These are phyloP conservation scores for Gentiana straminea DNA, from an alignment of 257 asterid species.

Conservation along the genomic window DNA sequence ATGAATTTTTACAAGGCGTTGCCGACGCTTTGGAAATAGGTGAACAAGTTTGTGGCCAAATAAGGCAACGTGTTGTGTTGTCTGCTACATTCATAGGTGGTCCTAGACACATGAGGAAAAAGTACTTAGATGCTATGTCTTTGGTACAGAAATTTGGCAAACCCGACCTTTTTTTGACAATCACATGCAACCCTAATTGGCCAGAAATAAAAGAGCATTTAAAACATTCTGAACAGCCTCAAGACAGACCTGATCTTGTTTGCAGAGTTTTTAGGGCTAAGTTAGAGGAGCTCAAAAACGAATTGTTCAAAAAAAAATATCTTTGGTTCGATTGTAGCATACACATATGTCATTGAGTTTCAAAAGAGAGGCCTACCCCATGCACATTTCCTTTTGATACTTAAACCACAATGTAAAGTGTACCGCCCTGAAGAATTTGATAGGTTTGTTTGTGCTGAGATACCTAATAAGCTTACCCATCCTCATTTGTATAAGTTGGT, in stretches of 20 bases:
- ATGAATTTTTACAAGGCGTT: not conserved
- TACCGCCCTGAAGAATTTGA: not conserved
- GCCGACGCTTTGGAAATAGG: not conserved
- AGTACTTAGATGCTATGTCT: not conserved
- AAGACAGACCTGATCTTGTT: not conserved
- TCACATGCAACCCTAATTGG: not conserved
- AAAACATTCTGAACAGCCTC: not conserved
- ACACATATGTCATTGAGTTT: not conserved
- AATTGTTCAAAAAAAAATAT: not conserved
- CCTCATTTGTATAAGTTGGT: not conserved
- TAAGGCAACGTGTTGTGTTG: not conserved
- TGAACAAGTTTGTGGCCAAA: not conserved
- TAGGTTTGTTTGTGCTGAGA: not conserved
- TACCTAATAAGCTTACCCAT: not conserved
- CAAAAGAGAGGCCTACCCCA: not conserved
- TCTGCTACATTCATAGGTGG: not conserved
- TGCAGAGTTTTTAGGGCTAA: not conserved
- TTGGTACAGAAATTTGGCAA: not conserved
- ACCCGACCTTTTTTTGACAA: not conserved
- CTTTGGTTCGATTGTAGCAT: not conserved
- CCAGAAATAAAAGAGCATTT: not conserved
- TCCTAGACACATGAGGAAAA: not conserved
- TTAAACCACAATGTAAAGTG: not conserved
- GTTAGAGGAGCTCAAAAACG: not conserved
- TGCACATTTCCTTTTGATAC: not conserved